Conservation (phyloP, 2,329 filamentous ascomycete species). For the Onygena corvina region DNA sequence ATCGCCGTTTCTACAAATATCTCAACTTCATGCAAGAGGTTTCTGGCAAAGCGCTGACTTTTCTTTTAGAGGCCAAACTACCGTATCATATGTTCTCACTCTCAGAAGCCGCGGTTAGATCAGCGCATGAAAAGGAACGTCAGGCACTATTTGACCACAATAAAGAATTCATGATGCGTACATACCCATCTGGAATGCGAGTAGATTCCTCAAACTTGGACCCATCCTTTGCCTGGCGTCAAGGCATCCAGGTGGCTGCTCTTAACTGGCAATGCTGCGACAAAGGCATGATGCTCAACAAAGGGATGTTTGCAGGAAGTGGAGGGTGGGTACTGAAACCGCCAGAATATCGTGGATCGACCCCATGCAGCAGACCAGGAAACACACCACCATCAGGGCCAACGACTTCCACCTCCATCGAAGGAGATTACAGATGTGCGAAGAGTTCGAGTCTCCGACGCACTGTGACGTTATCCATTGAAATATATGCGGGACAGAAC, state of each 20-base stretch:
- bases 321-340: slow-evolving; percentile 81
- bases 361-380: slow-evolving; percentile 21
- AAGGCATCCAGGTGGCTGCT: slow-evolving; percentile 80
- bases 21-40: background rate
- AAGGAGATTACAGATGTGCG: background rate
- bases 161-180: slow-evolving; percentile 67
- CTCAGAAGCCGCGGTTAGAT: slow-evolving; percentile 53
- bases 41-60: background rate
- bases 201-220: slow-evolving; percentile 79
- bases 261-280: slow-evolving; percentile 91
- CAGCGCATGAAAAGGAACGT: slow-evolving; percentile 44
- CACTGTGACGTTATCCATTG: slow-evolving; percentile 56
- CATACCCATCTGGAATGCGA: slow-evolving; percentile 72
- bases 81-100: slow-evolving; percentile 54
- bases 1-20: background rate
- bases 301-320: slow-evolving; percentile 76
- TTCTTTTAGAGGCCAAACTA: slow-evolving; percentile 34
- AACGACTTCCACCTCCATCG: slow-evolving; percentile 16
- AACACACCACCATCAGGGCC: slow-evolving; percentile 20
- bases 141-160: slow-evolving; percentile 71
- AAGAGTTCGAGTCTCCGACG: slow-evolving; percentile 33
- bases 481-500: slow-evolving; percentile 63
- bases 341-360: slow-evolving; percentile 47
- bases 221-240: slow-evolving; percentile 72
- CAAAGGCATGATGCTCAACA: slow-evolving; percentile 90